A percentile compares a stretch with the other conserved stretches of the same genome.
phyloP scores from a whole-genome alignment of 2,329 filamentous ascomycete genomes.

The Calonectria honghensis region DNA sequence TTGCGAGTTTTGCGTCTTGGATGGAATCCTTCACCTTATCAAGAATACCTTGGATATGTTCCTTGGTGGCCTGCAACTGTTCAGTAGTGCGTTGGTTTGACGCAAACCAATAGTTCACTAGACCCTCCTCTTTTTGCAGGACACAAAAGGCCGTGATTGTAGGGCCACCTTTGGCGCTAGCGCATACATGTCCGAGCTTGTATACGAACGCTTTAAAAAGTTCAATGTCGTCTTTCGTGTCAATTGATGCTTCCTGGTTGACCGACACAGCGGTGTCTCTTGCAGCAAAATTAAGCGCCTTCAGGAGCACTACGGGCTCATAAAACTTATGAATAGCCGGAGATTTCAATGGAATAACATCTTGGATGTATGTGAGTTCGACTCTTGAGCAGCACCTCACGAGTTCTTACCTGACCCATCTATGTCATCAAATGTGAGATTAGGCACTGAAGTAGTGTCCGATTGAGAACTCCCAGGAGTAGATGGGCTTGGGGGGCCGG shows the following conservation, averaged over 20 bases:
- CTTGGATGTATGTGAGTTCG: neutral
- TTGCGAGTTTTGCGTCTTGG: neutral
- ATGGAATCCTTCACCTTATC: neutral
- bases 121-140: slow-evolving; percentile 43
- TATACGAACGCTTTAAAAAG: slow-evolving; percentile 43
- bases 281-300: slow-evolving; percentile 28
- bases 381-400: no score
- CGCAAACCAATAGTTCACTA: slow-evolving; percentile 51
- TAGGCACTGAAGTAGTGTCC: neutral
- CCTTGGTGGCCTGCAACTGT: slow-evolving; percentile 33
- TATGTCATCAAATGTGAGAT: neutral
- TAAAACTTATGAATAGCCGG: slow-evolving; percentile 36
- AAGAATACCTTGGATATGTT: slow-evolving; percentile 31
- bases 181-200: slow-evolving; percentile 45
- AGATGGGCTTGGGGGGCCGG: neutral
- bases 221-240: slow-evolving; percentile 16
- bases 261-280: neutral
- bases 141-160: slow-evolving; percentile 52
- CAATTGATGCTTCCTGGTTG: slow-evolving; percentile 30
- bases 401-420: slow-evolving; percentile 1
- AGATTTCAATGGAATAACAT: neutral
- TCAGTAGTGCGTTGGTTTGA: slow-evolving; percentile 48
- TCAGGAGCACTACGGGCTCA: slow-evolving; percentile 38
- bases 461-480: neutral
- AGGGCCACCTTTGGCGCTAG: slow-evolving; percentile 29